Base-by-base conservation (phyloP, 2,329 filamentous ascomycete genomes). In the Aspergillus sergii region DNA sequence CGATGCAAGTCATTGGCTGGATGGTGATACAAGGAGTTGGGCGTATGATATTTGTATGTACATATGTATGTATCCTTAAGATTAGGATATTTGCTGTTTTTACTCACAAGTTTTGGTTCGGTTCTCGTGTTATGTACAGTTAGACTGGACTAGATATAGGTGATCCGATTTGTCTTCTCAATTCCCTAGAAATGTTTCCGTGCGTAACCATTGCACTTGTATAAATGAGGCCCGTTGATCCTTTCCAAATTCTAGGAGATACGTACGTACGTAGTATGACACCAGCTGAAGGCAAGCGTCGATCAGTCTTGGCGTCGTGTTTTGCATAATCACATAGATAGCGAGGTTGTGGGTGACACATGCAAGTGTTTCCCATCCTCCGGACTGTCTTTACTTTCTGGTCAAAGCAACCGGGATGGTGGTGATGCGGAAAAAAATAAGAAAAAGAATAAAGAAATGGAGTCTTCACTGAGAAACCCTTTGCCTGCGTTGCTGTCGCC, bases 401-500 rank as follows among this genome's bases (percentile, higher is more conserved):
- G 39, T 8, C 7, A 41, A 19, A n/a, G 8, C 1, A 41, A 41
- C 7, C n/a, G 39, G 39, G 16, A 19, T n/a, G 19, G 39, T n/a
- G 39, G 8, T n/a, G 36, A 34, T 9, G 16, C 23, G 21, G 12
- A 39, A 53, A 34, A 23, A 1, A 11, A 55, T 36, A 23, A 23
- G 48, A 9, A 26, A 26, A 34, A n/a, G 8, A 16, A 12, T 11
- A 26, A 23, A n/a, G 43, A 48, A n/a, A 67, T 67, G 65, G 65
- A 65, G 16, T 41, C 41, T 41, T 59, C 58, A n/a, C 32, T 59
- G 32, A 50, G 60, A 45, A 53, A 45, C 43, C 60, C 60, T 53
- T 50, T 62, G 36, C 65, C 69, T 23, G 60, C 23, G 21, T 58
- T 60, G 57, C 55, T 70, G 21, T 65, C 67, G 28, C 57, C 63